Evolutionary conservation across 2,329 filamentous ascomycete genomes (phyloP), one percentile per base, ranked within the genome.

Genomic region (Neurospora sp.): DNA sequence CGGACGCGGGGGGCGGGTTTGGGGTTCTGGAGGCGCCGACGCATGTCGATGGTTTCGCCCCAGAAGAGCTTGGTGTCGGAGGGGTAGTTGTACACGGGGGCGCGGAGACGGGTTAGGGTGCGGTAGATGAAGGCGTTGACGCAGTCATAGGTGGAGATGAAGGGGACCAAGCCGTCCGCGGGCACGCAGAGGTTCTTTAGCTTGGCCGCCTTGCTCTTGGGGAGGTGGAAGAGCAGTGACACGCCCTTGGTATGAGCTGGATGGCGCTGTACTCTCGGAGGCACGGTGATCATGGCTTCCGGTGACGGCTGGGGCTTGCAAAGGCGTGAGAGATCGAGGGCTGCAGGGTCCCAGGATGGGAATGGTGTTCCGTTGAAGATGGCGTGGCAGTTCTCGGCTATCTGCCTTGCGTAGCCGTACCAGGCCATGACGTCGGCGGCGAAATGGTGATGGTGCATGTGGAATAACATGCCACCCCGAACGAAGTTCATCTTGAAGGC

Each of bases 61-160:
- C 80, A 82, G 41, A 77, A 75, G 4, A 79, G 66, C 1, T 74
- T 77, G 1, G 71, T 71, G 0, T 72, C 70, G 6, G 77, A 74
- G 38, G 79, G 77, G 0, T 77, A 72, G 0, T 80, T 76, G 72
- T 79, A 82, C 1, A 80, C 36, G 0, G 75, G 75, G 0, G 77
- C 77, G 10, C 81, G 78, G 4, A 80, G 74, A 2, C 77, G 76
- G 2, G 80, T 77, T 0, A 83, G 69, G 3, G 74, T 74, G 1
- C 82, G 80, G 81, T 82, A 83, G 8, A 83, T 76, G 52, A 80
- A 79, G 10, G 82, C 81, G 1, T 77, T 76, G 69, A 80, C 78
- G n/a, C 81, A 81, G 67, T 84, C 82, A 71, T 83, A 83, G 2
- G 80, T 83, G 4, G 82, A 84, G 40, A 84, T 78, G 81, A 82